phyloP scores from a whole-genome alignment of 1,284 basidiomycete species.

The Trametes pubescens region DNA sequence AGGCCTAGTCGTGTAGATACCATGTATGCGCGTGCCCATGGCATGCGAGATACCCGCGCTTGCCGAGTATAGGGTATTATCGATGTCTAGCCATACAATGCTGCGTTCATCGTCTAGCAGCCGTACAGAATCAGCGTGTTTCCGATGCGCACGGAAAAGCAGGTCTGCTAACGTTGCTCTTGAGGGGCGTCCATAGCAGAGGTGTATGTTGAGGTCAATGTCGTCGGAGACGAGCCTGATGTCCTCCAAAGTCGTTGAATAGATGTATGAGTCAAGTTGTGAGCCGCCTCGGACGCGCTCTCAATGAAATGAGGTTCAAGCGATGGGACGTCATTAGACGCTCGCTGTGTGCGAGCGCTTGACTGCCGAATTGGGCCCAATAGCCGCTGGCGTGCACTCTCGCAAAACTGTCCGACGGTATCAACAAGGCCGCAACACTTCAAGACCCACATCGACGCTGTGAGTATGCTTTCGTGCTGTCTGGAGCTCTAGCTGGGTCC shows the following conservation, averaged over 20 bases:
- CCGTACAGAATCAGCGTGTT: not conserved
- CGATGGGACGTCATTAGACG: conserved; percentile 13
- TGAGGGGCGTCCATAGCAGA: conserved; percentile 11
- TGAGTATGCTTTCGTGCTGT: conserved; percentile 29
- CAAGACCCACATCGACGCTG: conserved; percentile 46
- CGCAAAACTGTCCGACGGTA: conserved; percentile 27
- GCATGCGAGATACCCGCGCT: conserved; percentile 77
- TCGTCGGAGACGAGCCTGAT: not conserved
- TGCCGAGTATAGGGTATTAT: conserved; percentile 86
- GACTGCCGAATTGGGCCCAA: conserved; percentile 20
- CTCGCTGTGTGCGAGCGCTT: conserved; percentile 10
- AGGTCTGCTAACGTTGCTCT: conserved; percentile 16
- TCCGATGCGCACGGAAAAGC: not conserved
- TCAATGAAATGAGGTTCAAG: not conserved
- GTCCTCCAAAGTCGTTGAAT: not conserved
- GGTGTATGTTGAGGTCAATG: too few species aligned
- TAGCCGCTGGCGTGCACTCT: conserved; percentile 28
- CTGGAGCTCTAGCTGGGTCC: conserved; percentile 27
- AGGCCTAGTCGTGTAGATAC: conserved; percentile 44
- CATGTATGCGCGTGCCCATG: conserved; percentile 85
- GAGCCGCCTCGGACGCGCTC: not conserved
- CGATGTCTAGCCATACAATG: conserved; percentile 86
- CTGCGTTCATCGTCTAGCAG: conserved; percentile 55
- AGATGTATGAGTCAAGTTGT: not conserved
- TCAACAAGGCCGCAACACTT: conserved; percentile 45